phyloP scores from a whole-genome alignment of 352 stramenopile genomes.

The Pythium phragmitis region DNA sequence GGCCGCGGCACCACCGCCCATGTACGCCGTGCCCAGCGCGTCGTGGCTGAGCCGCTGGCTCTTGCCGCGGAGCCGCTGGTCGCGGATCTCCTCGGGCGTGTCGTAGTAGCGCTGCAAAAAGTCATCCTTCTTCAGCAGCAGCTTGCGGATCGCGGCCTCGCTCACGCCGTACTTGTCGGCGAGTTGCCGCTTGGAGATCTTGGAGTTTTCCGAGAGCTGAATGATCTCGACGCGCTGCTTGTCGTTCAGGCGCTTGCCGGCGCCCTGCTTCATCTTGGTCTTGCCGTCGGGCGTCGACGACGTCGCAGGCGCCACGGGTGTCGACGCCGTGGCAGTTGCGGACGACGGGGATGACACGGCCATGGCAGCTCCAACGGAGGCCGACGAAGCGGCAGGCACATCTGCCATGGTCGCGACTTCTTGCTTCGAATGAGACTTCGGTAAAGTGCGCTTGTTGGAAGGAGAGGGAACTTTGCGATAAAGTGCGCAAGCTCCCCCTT shows the following conservation, averaged over 20 bases:
- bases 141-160: slow-evolving; percentile 77
- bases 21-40: slow-evolving; percentile 22
- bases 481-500: slow-evolving; percentile 19
- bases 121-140: slow-evolving; percentile 81
- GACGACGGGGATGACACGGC: background rate
- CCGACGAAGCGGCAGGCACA: background rate
- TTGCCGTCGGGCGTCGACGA: slow-evolving; percentile 31
- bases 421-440: slow-evolving; percentile 3
- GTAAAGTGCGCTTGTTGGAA: background rate
- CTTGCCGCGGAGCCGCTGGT: slow-evolving; percentile 68
- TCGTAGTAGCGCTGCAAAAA: slow-evolving; percentile 81
- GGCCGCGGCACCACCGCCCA: background rate
- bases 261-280: slow-evolving; percentile 58
- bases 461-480: too few species aligned
- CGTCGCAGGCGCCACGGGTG: background rate
- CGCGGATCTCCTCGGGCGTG: slow-evolving; percentile 70
- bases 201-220: slow-evolving; percentile 74
- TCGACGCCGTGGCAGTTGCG: background rate
- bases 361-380: background rate
- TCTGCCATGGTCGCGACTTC: slow-evolving; percentile 9
- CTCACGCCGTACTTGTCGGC: slow-evolving; percentile 77
- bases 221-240: slow-evolving; percentile 85
- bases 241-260: slow-evolving; percentile 76
- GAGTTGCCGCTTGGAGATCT: slow-evolving; percentile 76
- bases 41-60: slow-evolving; percentile 38